A percentile compares a stretch with the other conserved stretches of the same genome.
Conservation (phyloP, 805 yeast genomes). For the Yarrowia divulgata region DNA sequence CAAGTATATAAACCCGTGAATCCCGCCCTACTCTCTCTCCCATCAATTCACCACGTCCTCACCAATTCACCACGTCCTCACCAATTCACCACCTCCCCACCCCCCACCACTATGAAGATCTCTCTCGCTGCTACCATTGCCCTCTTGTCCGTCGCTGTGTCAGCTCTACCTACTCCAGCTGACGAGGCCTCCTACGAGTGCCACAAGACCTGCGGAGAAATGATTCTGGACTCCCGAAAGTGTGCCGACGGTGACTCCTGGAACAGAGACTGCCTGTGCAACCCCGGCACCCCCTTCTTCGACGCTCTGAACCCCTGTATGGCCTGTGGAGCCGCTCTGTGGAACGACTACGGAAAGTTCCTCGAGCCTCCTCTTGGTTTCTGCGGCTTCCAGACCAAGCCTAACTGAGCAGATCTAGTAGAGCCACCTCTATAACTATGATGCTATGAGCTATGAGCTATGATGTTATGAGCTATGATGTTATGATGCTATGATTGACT, state of each 20-base stretch:
- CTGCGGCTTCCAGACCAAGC: slow-evolving; percentile 9
- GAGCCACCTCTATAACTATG: slow-evolving; percentile 15
- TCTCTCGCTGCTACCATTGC: not conserved
- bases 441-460: not conserved
- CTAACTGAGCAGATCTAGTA: not conserved
- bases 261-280: not conserved
- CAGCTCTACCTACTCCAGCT: slow-evolving; percentile 6
- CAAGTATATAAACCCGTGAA: not conserved
- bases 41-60: no score
- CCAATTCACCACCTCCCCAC: not conserved
- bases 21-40: not conserved
- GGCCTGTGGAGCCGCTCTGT: slow-evolving; percentile 8
- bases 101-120: not conserved
- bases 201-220: slow-evolving; percentile 9
- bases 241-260: slow-evolving; percentile 1
- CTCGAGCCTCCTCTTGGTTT: slow-evolving; percentile 25
- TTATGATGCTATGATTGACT: not conserved
- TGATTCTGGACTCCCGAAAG: slow-evolving; percentile 13
- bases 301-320: slow-evolving; percentile 10
- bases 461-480: slow-evolving; percentile 1
- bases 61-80: not conserved
- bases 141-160: not conserved
- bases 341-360: slow-evolving; percentile 21
- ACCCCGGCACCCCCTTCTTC: slow-evolving; percentile 15
- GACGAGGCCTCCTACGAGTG: slow-evolving; percentile 10